Evolutionary conservation across 177 flowering plant species (phyloP).

Genomic region (Vitis hybrid): DNA sequence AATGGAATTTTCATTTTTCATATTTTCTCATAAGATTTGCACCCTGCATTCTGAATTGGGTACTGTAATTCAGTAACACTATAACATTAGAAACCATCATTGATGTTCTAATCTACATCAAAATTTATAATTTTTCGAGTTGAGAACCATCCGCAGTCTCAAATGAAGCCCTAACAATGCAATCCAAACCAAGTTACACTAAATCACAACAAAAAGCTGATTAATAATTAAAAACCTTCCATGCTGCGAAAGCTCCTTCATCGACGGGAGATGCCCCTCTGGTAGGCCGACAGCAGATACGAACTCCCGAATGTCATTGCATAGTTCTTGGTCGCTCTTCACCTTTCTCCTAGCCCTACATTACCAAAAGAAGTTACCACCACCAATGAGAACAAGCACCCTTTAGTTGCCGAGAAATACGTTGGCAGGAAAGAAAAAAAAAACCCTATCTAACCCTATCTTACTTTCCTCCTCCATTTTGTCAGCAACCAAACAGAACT

Average conservation of each 20-base stretch:
- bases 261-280: conserved; percentile 55
- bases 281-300: conserved; percentile 51
- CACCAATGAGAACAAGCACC: neutral
- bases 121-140: too few relatives aligned
- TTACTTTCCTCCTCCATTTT: neutral
- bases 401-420: too few relatives aligned
- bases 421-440: too few relatives aligned
- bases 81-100: too few relatives aligned
- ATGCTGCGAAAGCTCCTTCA: conserved; percentile 59
- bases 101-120: too few relatives aligned
- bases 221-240: conserved; percentile 49
- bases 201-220: neutral
- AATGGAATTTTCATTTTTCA: too few relatives aligned
- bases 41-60: too few relatives aligned
- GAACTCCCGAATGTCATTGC: conserved; percentile 51
- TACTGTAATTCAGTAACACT: too few relatives aligned
- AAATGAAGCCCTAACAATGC: neutral
- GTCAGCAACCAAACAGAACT: neutral
- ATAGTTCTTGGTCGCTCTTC: conserved; percentile 62
- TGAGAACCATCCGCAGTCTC: too few relatives aligned
- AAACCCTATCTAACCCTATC: neutral
- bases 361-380: neutral
- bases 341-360: conserved; percentile 20
- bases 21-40: too few relatives aligned
- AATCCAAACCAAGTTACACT: neutral